Percentiles rank a stretch among this genome's conserved stretches.
Conservation (phyloP, 2,329 filamentous ascomycete genomes). For the Colletotrichum tanaceti region DNA sequence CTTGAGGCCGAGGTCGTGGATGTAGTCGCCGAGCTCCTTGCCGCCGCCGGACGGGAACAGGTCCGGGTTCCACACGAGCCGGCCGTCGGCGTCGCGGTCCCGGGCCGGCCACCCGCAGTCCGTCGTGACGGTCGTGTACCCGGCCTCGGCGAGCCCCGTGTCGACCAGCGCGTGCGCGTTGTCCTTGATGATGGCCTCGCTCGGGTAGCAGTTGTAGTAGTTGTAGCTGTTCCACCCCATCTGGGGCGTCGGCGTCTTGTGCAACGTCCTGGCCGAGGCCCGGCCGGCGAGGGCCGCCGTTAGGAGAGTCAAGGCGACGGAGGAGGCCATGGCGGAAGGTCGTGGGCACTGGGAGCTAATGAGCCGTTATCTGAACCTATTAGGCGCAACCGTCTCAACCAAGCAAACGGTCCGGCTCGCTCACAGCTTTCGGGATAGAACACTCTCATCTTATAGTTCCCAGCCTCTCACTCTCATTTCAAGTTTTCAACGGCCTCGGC, state of each 20-base stretch:
- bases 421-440: neutral
- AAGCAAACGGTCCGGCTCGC: no score
- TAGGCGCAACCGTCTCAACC: conserved; percentile 1
- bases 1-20: conserved; percentile 60
- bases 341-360: no score
- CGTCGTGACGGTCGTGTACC: conserved; percentile 67
- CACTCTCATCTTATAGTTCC: conserved; percentile 24
- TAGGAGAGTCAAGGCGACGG: conserved; percentile 20
- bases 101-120: conserved; percentile 68
- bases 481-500: no score
- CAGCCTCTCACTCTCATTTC: neutral
- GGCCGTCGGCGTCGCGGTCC: conserved; percentile 55
- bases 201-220: conserved; percentile 62
- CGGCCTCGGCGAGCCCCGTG: conserved; percentile 61
- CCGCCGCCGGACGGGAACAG: conserved; percentile 63
- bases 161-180: conserved; percentile 66
- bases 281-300: conserved; percentile 19
- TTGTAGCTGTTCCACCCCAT: conserved; percentile 73
- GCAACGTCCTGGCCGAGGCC: conserved; percentile 35
- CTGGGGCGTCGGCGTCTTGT: conserved; percentile 51
- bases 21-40: conserved; percentile 58
- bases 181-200: conserved; percentile 59
- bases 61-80: conserved; percentile 61
- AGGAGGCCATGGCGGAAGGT: conserved; percentile 25
- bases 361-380: no score